Evolutionary conservation across 2,329 filamentous ascomycete species (phyloP).

Genomic region (Alternaria postmessia): DNA sequence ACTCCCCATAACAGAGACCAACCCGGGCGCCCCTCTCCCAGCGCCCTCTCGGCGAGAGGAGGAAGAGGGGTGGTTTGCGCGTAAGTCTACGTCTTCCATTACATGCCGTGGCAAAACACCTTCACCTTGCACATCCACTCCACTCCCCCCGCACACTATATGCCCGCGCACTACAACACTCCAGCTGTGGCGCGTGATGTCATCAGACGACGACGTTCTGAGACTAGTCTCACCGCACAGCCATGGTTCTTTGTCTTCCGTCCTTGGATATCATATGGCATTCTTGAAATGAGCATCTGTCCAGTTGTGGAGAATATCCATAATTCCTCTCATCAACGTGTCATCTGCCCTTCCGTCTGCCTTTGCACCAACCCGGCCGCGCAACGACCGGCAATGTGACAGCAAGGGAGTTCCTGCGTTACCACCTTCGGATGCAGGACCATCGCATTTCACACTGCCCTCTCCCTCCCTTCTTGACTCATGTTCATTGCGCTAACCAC

Average conservation of each 20-base stretch:
- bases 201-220: constrained; percentile 31
- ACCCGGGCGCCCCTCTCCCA: constrained; percentile 82
- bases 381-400: constrained; percentile 37
- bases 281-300: constrained; percentile 29
- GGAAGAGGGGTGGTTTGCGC: constrained; percentile 92
- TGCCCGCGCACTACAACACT: not conserved
- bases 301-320: constrained; percentile 13
- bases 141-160: not conserved
- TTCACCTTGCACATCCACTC: constrained; percentile 10
- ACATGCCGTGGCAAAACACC: constrained; percentile 31
- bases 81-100: constrained; percentile 69
- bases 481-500: constrained; percentile 42
- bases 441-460: constrained; percentile 46
- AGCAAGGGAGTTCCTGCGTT: constrained; percentile 55
- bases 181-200: constrained; percentile 37
- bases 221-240: constrained; percentile 39
- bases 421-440: constrained; percentile 47
- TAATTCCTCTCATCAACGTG: constrained; percentile 18
- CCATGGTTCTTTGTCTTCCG: constrained; percentile 20
- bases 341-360: constrained; percentile 39
- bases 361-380: constrained; percentile 31
- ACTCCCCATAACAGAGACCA: constrained; percentile 80
- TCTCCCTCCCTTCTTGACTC: constrained; percentile 12
- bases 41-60: constrained; percentile 87
- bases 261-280: constrained; percentile 28